Conservation (phyloP, 23 red algal genomes). For the Gracilaria caudata region DNA sequence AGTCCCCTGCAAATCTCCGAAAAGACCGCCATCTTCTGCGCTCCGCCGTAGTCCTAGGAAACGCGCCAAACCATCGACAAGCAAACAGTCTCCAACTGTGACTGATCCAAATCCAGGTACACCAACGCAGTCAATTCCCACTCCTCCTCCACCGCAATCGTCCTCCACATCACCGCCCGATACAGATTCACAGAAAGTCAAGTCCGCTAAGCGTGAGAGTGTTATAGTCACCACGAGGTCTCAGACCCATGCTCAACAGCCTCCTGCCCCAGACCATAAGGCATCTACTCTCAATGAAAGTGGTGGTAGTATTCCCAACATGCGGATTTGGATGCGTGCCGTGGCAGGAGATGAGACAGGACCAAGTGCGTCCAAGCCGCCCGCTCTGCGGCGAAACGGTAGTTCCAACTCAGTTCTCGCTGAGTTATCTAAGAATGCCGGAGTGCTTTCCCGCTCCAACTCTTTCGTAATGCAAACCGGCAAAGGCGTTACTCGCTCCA, state of each 20-base stretch:
- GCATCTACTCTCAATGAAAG: slow-evolving; percentile 35
- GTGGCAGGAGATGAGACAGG: slow-evolving; percentile 22
- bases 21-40: slow-evolving; percentile 19
- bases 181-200: slow-evolving; percentile 20
- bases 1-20: slow-evolving; percentile 1
- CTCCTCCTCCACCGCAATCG: slow-evolving; percentile 14
- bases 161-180: slow-evolving; percentile 19
- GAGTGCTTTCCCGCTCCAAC: slow-evolving; percentile 64
- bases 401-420: slow-evolving; percentile 68
- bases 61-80: slow-evolving; percentile 9
- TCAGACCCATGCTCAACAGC: slow-evolving; percentile 2
- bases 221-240: background rate
- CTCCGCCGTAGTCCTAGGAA: slow-evolving; percentile 22
- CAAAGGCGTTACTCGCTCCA: slow-evolving; percentile 63
- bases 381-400: slow-evolving; percentile 65
- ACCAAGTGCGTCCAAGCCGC: slow-evolving; percentile 48
- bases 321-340: slow-evolving; percentile 34
- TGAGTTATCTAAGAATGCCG: slow-evolving; percentile 65
- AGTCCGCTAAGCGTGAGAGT: slow-evolving; percentile 8
- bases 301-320: slow-evolving; percentile 52
- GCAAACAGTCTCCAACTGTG: slow-evolving; percentile 10
- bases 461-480: slow-evolving; percentile 59
- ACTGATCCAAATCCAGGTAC: background rate
- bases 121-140: background rate
- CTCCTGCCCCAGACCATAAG: slow-evolving; percentile 1